phyloP scores from a whole-genome alignment of 2,329 filamentous ascomycete species.

The Fusarium sp. region DNA sequence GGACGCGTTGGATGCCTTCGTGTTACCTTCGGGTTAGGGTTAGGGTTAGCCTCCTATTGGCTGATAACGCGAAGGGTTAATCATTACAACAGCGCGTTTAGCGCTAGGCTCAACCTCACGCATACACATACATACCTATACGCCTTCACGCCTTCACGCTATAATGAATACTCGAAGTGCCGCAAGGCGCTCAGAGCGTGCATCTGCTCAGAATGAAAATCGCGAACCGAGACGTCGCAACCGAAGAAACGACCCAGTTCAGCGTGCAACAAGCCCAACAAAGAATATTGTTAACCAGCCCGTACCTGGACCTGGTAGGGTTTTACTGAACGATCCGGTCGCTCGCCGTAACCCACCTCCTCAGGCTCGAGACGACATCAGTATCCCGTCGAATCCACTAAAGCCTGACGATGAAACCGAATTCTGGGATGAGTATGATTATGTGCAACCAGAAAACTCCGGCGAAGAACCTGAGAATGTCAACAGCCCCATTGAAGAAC shows the following conservation, averaged over 20 bases:
- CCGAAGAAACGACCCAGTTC: conserved; percentile 6
- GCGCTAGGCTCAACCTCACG: neutral
- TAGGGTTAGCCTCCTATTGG: conserved; percentile 8
- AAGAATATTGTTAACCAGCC: neutral
- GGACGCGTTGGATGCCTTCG: neutral
- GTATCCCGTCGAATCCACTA: conserved; percentile 21
- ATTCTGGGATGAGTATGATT: conserved; percentile 13
- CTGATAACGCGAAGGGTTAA: conserved; percentile 8
- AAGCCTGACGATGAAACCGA: conserved; percentile 39
- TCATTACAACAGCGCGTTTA: neutral
- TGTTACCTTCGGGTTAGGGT: conserved; percentile 37
- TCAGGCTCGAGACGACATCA: conserved; percentile 29
- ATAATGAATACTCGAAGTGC: conserved; percentile 36
- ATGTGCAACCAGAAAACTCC: conserved; percentile 8
- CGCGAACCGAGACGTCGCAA: conserved; percentile 29
- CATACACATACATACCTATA: neutral
- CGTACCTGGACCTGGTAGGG: neutral
- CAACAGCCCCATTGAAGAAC: neutral
- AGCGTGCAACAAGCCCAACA: neutral
- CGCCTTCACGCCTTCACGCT: neutral
- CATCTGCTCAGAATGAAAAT: conserved; percentile 3
- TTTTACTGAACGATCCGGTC: conserved; percentile 14
- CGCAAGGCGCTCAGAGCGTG: conserved; percentile 14
- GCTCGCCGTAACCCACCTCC: conserved; percentile 40
- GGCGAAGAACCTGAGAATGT: neutral